A percentile compares a stretch with the other conserved stretches of the same genome.
Evolutionary conservation across 208 protist species (phyloP).

Genomic region (Crithidia brevicula): DNA sequence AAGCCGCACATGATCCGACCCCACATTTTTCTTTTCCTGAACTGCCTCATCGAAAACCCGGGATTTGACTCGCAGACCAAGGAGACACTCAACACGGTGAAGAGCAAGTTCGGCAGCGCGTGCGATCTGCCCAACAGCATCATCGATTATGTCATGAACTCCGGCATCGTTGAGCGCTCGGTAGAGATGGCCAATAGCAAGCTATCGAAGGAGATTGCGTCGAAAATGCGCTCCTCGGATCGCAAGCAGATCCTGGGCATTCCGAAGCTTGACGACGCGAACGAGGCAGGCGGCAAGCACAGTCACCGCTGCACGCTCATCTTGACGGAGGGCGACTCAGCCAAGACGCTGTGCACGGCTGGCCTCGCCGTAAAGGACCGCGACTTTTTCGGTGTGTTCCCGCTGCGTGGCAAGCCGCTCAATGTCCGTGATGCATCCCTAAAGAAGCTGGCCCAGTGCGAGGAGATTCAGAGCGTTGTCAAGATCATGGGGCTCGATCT

Average conservation of each 20-base stretch:
- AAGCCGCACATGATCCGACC: slow-evolving; percentile 98
- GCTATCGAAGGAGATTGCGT: slow-evolving; percentile 88
- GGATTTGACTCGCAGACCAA: slow-evolving; percentile 99
- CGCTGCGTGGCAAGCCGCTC: slow-evolving; percentile 99
- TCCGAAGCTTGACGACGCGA: slow-evolving; percentile 99
- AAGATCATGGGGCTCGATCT: slow-evolving; percentile 97
- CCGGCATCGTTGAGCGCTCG: slow-evolving; percentile 95
- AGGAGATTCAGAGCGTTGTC: slow-evolving; percentile 95
- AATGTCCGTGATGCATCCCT: slow-evolving; percentile 99
- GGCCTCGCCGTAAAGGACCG: slow-evolving; percentile 98
- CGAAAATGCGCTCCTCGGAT: slow-evolving; percentile 78
- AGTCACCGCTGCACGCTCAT: slow-evolving; percentile 99
- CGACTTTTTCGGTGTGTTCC: slow-evolving; percentile 99
- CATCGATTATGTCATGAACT: slow-evolving; percentile 95
- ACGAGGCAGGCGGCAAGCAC: slow-evolving; percentile 97
- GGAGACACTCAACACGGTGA: slow-evolving; percentile 97
- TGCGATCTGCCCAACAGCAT: slow-evolving; percentile 96
- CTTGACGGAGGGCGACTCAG: slow-evolving; percentile 99
- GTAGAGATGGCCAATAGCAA: slow-evolving; percentile 97
- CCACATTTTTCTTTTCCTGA: slow-evolving; percentile 99
- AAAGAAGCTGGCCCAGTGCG: slow-evolving; percentile 95
- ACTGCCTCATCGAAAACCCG: slow-evolving; percentile 99
- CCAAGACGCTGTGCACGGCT: slow-evolving; percentile 97
- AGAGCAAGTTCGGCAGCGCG: slow-evolving; percentile 96
- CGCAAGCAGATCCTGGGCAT: slow-evolving; percentile 94